A percentile compares a stretch with the other conserved stretches of the same genome.
These are phyloP conservation scores for Ceratocystiopsis brevicomis DNA, from an alignment of 2,329 filamentous ascomycete genomes.

Conservation along the genomic window DNA sequence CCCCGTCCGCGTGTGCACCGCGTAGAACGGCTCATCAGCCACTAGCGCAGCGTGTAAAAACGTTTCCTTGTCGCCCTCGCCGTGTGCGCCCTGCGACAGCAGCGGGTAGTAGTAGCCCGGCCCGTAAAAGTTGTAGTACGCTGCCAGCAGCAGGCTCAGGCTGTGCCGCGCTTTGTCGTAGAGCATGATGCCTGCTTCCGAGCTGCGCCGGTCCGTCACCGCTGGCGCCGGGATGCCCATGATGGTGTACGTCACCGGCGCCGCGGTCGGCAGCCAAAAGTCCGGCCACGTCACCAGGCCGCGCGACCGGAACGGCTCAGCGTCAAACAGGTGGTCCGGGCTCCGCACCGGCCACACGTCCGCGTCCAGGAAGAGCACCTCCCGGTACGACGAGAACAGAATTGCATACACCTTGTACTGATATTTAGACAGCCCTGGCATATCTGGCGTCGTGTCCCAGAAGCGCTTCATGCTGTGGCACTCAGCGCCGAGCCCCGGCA, in stretches of 20 bases:
- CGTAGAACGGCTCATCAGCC: conserved; percentile 21
- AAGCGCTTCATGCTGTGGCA: conserved; percentile 17
- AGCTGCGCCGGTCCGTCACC: conserved; percentile 16
- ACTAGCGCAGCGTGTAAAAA: conserved; percentile 25
- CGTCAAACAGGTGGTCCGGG: conserved; percentile 25
- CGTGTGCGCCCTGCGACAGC: conserved; percentile 22
- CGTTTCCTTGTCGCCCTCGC: conserved; percentile 30
- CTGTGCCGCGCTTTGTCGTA: conserved; percentile 28
- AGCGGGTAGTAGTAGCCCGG: conserved; percentile 30
- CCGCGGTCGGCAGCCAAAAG: conserved; percentile 26
- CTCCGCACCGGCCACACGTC: conserved; percentile 30
- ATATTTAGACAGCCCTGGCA: conserved; percentile 20
- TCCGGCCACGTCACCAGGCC: conserved; percentile 41
- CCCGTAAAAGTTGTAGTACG: conserved; percentile 37
- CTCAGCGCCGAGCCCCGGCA: conserved; percentile 14
- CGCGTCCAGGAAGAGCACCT: conserved; percentile 39
- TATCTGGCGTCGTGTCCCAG: conserved; percentile 7
- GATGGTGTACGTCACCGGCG: conserved; percentile 25
- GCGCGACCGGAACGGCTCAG: conserved; percentile 29
- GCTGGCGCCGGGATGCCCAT: conserved; percentile 17
- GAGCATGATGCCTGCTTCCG: conserved; percentile 29
- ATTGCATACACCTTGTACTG: conserved; percentile 39
- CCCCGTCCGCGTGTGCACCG: conserved; percentile 17
- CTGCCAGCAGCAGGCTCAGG: conserved; percentile 26
- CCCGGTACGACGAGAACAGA: conserved; percentile 38